phyloP scores from a whole-genome alignment of 306 rosid genomes.

The Canavalia gladiata region DNA sequence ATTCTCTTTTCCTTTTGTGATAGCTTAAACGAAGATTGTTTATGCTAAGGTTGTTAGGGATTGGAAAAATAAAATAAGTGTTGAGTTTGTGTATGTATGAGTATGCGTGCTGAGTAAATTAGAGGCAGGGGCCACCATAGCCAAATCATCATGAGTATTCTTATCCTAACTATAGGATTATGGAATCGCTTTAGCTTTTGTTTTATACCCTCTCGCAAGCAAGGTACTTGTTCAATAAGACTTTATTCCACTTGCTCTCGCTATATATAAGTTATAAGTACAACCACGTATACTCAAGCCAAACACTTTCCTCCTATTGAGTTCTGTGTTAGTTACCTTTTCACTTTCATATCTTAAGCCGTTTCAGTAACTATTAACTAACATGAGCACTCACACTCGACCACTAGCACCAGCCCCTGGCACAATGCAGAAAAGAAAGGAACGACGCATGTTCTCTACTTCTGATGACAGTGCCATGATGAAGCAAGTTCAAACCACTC shows the following conservation, averaged over 20 bases:
- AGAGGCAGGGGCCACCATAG: slow-evolving; percentile 31
- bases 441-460: slow-evolving; percentile 56
- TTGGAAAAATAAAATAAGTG: not conserved
- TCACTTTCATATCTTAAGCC: not conserved
- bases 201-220: slow-evolving; percentile 68
- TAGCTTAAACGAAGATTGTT: not conserved
- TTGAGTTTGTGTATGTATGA: not conserved
- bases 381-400: slow-evolving; percentile 55
- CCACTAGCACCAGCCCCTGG: slow-evolving; percentile 13
- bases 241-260: slow-evolving; percentile 66
- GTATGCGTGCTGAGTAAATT: not conserved
- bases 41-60: not conserved
- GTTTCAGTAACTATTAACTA: not conserved
- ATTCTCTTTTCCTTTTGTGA: not conserved
- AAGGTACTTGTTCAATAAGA: slow-evolving; percentile 74
- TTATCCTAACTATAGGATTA: slow-evolving; percentile 25
- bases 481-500: slow-evolving; percentile 79
- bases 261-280: slow-evolving; percentile 49
- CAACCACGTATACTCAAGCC: slow-evolving; percentile 43
- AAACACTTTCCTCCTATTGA: slow-evolving; percentile 1
- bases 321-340: not conserved
- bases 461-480: slow-evolving; percentile 79
- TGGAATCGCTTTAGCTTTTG: slow-evolving; percentile 65
- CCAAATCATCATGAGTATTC: not conserved
- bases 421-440: slow-evolving; percentile 53